Conservation (phyloP, 139 green algal species). For the Chlamydomonas eustigma region DNA sequence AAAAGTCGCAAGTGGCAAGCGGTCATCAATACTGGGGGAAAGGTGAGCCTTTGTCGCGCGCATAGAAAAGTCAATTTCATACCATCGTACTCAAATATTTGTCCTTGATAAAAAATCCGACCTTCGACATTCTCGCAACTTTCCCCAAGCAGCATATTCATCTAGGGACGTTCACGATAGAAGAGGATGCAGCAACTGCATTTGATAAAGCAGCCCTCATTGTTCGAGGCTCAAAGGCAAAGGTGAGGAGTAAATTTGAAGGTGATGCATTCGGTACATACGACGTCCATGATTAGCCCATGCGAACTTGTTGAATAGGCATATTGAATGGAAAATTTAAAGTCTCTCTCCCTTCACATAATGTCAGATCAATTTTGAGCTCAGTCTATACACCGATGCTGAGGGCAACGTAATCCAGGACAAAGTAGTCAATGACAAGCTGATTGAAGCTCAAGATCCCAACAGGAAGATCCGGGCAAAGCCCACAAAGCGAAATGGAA, state of each 20-base stretch:
- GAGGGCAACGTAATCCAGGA: slow-evolving; percentile 7
- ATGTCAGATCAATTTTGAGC: slow-evolving; percentile 11
- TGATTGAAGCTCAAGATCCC: slow-evolving; percentile 5
- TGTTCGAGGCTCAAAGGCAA: slow-evolving; percentile 7
- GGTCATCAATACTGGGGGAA: slow-evolving; percentile 10
- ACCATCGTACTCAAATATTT: too few relatives aligned
- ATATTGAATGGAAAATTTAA: too few relatives aligned
- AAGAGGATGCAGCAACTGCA: slow-evolving; percentile 12
- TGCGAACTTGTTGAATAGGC: too few relatives aligned
- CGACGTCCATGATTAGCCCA: too few relatives aligned
- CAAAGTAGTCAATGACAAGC: slow-evolving; percentile 11
- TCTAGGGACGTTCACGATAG: slow-evolving; percentile 1
- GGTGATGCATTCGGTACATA: too few relatives aligned
- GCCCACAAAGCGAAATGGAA: slow-evolving; percentile 5
- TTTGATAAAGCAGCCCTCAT: slow-evolving; percentile 21
- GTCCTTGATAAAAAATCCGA: too few relatives aligned
- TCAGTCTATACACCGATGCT: neutral
- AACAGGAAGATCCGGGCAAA: slow-evolving; percentile 12
- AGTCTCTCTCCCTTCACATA: too few relatives aligned
- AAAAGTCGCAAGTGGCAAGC: slow-evolving; percentile 17
- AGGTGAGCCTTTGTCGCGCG: neutral
- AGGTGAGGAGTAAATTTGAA: neutral
- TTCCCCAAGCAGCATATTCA: neutral
- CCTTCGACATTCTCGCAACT: too few relatives aligned
- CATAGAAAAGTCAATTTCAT: too few relatives aligned